Evolutionary conservation across 306 rosid species (phyloP).

Genomic region (Trifolium dubium): DNA sequence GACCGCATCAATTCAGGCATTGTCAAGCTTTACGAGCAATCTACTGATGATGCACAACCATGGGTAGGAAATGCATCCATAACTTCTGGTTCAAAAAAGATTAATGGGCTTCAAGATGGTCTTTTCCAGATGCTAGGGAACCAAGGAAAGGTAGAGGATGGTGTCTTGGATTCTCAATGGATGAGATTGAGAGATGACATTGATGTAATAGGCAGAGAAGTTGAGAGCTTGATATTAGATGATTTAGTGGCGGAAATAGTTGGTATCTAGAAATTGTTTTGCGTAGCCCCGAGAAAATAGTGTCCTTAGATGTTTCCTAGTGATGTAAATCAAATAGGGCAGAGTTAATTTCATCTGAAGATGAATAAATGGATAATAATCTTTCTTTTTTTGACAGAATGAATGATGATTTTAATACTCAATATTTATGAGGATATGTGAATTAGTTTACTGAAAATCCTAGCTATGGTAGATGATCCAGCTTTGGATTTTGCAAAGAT

Average conservation of each 20-base stretch:
- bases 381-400: constrained; percentile 21
- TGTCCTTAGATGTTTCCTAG: constrained; percentile 37
- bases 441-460: background rate
- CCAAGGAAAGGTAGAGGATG: constrained; percentile 55
- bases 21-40: constrained; percentile 57
- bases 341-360: constrained; percentile 55
- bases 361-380: constrained; percentile 53
- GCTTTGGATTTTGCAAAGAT: background rate
- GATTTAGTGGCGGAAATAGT: constrained; percentile 73
- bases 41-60: constrained; percentile 51
- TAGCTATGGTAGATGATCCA: background rate
- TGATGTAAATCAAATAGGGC: constrained; percentile 56
- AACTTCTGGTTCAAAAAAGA: constrained; percentile 43
- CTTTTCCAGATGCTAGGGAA: constrained; percentile 53
- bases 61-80: constrained; percentile 52
- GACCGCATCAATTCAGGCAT: constrained; percentile 75
- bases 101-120: constrained; percentile 47
- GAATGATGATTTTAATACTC: constrained; percentile 33
- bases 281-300: constrained; percentile 43
- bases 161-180: constrained; percentile 61
- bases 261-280: constrained; percentile 44
- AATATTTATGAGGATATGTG: background rate
- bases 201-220: constrained; percentile 67
- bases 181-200: constrained; percentile 56
- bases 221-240: constrained; percentile 67